Conservation (phyloP, 108 stramenopile genomes). For the Cyclotella kingstonii region DNA sequence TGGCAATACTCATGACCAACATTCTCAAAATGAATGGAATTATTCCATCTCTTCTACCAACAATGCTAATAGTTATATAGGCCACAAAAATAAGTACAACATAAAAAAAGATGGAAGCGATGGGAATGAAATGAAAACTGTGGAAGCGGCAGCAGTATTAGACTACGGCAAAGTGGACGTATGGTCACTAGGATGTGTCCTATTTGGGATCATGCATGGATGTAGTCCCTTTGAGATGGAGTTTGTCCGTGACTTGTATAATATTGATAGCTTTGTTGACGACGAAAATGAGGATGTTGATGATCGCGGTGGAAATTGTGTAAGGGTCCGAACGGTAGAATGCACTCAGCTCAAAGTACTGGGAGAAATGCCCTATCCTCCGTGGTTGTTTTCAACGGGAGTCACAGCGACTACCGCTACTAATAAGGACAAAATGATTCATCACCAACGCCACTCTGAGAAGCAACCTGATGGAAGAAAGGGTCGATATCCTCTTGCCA, state of each 20-base stretch:
- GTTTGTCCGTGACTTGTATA: constrained; percentile 29
- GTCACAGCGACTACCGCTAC: too few relatives aligned
- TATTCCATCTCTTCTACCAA: too few relatives aligned
- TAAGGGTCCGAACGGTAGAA: constrained; percentile 66
- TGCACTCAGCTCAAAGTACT: constrained; percentile 64
- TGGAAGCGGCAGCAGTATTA: constrained; percentile 30
- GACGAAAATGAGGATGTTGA: neutral
- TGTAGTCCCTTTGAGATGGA: constrained; percentile 77
- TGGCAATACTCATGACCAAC: neutral
- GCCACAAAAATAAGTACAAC: too few relatives aligned
- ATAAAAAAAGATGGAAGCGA: too few relatives aligned
- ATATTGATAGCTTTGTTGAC: constrained; percentile 1
- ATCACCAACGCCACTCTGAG: too few relatives aligned
- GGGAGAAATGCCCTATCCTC: constrained; percentile 38
- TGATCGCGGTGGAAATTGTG: too few relatives aligned
- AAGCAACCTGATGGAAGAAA: constrained; percentile 2
- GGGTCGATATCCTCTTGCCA: constrained; percentile 23
- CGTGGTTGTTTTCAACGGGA: constrained; percentile 6
- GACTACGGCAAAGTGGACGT: constrained; percentile 77
- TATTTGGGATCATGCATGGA: constrained; percentile 82
- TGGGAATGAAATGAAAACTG: neutral
- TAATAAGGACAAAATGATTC: too few relatives aligned
- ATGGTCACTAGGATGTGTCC: constrained; percentile 74
- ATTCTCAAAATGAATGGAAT: too few relatives aligned
- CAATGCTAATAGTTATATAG: too few relatives aligned